These are phyloP conservation scores for Conticribra weissflogii DNA, from an alignment of 108 stramenopile species.

Conservation along the genomic window DNA sequence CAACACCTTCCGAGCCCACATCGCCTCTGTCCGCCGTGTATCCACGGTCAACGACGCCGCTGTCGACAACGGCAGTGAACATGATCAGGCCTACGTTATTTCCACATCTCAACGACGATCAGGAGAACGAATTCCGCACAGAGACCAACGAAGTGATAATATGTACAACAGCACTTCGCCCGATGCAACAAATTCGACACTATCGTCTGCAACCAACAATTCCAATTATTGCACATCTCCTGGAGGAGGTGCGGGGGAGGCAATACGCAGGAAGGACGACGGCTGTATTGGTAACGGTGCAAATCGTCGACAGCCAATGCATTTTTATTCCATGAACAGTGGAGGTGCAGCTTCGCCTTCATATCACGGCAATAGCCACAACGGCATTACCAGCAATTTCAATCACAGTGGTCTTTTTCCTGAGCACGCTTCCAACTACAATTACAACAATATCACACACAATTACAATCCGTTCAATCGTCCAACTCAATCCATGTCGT, in stretches of 20 bases:
- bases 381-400: too few species aligned
- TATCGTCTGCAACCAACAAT: too few species aligned
- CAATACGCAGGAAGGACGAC: too few species aligned
- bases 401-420: too few species aligned
- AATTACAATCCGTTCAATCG: neutral
- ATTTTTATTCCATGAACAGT: too few species aligned
- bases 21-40: neutral
- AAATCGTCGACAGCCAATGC: neutral
- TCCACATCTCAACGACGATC: neutral
- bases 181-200: too few species aligned
- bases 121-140: neutral
- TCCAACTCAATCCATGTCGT: constrained; percentile 4
- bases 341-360: too few species aligned
- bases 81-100: neutral
- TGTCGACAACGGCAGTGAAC: neutral
- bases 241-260: too few species aligned
- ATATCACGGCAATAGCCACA: too few species aligned
- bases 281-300: neutral
- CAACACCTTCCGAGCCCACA: neutral
- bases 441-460: neutral
- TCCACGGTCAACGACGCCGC: neutral
- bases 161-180: too few species aligned
- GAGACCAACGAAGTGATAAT: too few species aligned
- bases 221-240: too few species aligned
- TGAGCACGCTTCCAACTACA: neutral